A percentile compares a stretch with the other conserved stretches of the same genome.
Evolutionary conservation across 2,329 filamentous ascomycete species (phyloP).

Genomic region (Fusarium piperis): DNA sequence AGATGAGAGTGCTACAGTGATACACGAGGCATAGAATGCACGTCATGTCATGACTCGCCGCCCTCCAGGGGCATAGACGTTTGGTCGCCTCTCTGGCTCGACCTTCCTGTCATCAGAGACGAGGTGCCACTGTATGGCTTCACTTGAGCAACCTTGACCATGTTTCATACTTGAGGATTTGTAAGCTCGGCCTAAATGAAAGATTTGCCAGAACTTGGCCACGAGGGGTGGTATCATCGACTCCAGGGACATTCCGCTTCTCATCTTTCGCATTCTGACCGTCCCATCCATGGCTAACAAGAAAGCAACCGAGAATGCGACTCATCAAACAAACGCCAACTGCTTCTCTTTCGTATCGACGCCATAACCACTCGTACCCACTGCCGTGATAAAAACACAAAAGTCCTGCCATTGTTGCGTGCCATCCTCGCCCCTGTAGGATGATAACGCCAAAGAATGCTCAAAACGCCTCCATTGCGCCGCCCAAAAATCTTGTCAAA

Average conservation of each 20-base stretch:
- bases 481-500: neutral
- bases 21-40: neutral
- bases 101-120: neutral
- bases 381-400: neutral
- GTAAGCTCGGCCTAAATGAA: neutral
- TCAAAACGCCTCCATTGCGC: slow-evolving; percentile 10
- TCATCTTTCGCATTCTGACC: neutral
- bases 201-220: neutral
- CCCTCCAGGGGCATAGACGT: neutral
- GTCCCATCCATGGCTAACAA: neutral
- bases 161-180: neutral
- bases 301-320: neutral
- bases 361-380: neutral
- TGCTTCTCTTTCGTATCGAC: neutral
- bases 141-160: neutral
- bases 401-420: neutral
- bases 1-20: slow-evolving; percentile 2
- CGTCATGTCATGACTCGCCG: neutral
- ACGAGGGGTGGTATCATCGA: neutral
- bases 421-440: neutral
- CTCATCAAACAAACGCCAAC: neutral
- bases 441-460: slow-evolving; percentile 16
- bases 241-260: neutral
- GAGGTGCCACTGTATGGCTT: neutral
- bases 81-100: neutral